A percentile compares a stretch with the other conserved stretches of the same genome.
Evolutionary conservation across 2,329 filamentous ascomycete species (phyloP).

Genomic region (Apiospora pterosperma): DNA sequence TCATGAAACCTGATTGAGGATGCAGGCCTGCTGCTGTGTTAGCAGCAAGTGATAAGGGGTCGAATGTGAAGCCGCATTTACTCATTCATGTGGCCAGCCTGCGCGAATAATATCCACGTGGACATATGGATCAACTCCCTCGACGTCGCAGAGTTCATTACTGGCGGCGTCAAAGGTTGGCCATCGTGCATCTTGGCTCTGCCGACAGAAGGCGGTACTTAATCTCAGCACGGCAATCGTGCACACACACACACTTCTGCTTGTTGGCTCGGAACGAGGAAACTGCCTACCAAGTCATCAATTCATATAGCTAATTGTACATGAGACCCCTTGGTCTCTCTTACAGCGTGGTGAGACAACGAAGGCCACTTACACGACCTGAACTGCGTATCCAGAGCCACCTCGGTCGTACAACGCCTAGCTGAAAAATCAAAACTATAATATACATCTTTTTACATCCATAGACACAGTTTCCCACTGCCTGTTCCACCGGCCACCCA

Average conservation of each 20-base stretch:
- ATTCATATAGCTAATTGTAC: not conserved
- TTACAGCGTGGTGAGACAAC: not conserved
- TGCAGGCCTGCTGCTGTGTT: too few species aligned
- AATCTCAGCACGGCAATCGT: too few species aligned
- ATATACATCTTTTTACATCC: constrained; percentile 49
- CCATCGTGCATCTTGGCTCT: too few species aligned
- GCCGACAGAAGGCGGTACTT: too few species aligned
- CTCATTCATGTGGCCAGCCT: too few species aligned
- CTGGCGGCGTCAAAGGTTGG: too few species aligned
- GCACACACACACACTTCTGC: not conserved
- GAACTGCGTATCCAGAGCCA: not conserved
- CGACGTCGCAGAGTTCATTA: too few species aligned
- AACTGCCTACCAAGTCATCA: not conserved
- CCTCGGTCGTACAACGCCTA: not conserved
- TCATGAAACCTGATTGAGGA: too few species aligned
- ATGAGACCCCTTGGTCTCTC: not conserved
- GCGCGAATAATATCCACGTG: too few species aligned
- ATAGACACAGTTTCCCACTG: constrained; percentile 88
- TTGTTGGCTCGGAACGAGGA: not conserved
- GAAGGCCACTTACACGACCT: not conserved
- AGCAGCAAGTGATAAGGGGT: too few species aligned
- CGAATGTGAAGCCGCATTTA: too few species aligned
- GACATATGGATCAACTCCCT: too few species aligned
- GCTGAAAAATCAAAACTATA: not conserved
- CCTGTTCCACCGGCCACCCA: constrained; percentile 93